Evolutionary conservation across 2,329 filamentous ascomycete species (phyloP).

Genomic region (Lachnellula hyalina): DNA sequence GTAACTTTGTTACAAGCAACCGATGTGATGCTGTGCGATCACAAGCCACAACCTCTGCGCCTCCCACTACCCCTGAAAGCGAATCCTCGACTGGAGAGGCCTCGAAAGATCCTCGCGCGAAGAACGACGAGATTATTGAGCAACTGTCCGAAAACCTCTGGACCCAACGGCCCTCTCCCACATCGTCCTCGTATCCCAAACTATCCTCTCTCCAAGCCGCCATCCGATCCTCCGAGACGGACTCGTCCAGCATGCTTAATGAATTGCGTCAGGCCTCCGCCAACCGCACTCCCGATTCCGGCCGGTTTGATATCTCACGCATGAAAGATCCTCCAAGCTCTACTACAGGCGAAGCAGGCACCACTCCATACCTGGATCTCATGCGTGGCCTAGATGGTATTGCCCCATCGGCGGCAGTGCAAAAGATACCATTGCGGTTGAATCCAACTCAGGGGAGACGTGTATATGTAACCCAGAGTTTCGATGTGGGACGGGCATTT

Average conservation of each 20-base stretch:
- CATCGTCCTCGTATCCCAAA: not conserved
- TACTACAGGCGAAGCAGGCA: too few species aligned
- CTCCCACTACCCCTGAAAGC: not conserved
- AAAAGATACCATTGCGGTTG: slow-evolving; percentile 16
- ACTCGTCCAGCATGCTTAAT: slow-evolving; percentile 10
- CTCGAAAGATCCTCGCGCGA: not conserved
- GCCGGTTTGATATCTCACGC: too few species aligned
- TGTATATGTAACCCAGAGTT: slow-evolving; percentile 13
- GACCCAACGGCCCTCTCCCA: not conserved
- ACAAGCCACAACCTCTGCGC: slow-evolving; percentile 4
- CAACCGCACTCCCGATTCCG: too few species aligned
- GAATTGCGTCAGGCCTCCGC: not conserved
- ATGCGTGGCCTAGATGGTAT: not conserved
- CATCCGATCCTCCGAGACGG: slow-evolving; percentile 2
- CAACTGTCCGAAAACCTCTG: slow-evolving; percentile 1
- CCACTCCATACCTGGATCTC: not conserved
- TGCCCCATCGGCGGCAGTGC: not conserved
- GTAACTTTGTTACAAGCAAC: slow-evolving; percentile 8
- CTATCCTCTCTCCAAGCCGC: not conserved
- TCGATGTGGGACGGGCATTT: slow-evolving; percentile 26
- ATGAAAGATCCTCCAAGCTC: too few species aligned
- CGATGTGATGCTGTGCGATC: slow-evolving; percentile 7
- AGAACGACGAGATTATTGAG: not conserved
- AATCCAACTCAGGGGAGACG: slow-evolving; percentile 25
- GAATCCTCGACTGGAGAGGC: not conserved